phyloP scores from a whole-genome alignment of 441 rosid genomes.

The Hura crepitans region DNA sequence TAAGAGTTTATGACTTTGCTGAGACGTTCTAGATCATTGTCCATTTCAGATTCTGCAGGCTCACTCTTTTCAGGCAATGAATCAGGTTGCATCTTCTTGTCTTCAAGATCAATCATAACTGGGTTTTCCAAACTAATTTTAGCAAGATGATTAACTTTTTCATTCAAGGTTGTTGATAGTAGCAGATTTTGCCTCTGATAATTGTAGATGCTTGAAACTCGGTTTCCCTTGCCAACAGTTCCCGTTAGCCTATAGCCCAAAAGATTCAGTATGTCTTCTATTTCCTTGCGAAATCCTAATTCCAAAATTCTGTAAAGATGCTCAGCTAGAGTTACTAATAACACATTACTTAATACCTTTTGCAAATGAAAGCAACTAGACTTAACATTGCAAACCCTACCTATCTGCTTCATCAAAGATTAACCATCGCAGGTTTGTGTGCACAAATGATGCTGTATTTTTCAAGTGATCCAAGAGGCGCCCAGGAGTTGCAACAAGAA shows the following conservation, averaged over 20 bases:
- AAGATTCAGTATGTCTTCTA: conserved; percentile 70
- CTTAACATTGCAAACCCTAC: conserved; percentile 30
- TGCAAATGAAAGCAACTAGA: conserved; percentile 13
- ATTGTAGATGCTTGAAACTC: conserved; percentile 24
- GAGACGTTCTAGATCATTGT: conserved; percentile 43
- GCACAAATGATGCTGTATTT: conserved; percentile 68
- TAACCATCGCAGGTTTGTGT: conserved; percentile 71
- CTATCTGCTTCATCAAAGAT: conserved; percentile 98
- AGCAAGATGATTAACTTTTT: conserved; percentile 90
- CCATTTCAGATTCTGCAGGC: conserved; percentile 36
- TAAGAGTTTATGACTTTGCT: conserved; percentile 36
- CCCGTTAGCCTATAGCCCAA: conserved; percentile 60
- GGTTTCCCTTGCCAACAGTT: conserved; percentile 32
- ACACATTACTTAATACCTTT: neutral
- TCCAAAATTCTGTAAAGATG: conserved; percentile 72
- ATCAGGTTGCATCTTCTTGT: conserved; percentile 41
- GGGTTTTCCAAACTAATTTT: conserved; percentile 85
- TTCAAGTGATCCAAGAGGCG: conserved; percentile 95
- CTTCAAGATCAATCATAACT: conserved; percentile 72
- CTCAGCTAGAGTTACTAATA: conserved; percentile 18
- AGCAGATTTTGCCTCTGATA: conserved; percentile 79
- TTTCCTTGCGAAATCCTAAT: conserved; percentile 90
- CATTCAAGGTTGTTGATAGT: conserved; percentile 86
- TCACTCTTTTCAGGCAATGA: conserved; percentile 26
- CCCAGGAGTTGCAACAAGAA: conserved; percentile 96